Base-by-base conservation (phyloP, 2,329 filamentous ascomycete species). In the Microdochium nivale region DNA sequence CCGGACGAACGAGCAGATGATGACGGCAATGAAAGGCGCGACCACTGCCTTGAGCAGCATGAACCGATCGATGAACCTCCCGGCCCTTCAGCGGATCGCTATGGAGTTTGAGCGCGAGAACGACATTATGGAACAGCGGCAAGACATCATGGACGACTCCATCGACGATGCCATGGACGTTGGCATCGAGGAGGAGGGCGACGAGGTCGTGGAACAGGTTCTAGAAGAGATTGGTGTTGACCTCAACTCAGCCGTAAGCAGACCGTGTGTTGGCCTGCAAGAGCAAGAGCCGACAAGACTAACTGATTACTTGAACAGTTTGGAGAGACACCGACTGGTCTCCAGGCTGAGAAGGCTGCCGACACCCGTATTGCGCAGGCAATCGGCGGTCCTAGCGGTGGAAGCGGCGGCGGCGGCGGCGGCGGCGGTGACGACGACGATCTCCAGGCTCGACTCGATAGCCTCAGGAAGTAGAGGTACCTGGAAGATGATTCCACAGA, bases 91-190 rank as follows among this genome's bases (percentile, higher is more conserved):
- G 68, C 84, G 92, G 53, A 99, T 99, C 65, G 92, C 94, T 21
- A 96, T 96, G 91, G 94, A 99, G 65, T 99, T 99, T 63, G 94
- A 99, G 72, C 86, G 89, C 62, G 94, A 99, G 70, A 99, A 97
- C 71, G 94, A 97, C 64, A 91, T 99, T 53, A 99, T 99, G 94
- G 94, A 99, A 61, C 90, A 97, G 71, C 82, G 94, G 57, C 91
- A 97, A 68, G 94, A 97, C 70, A 96, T 99, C 88, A 97, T 99
- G 94, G 92, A 97, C 65, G 94, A 97, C 69, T 92, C 90, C 21
- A 94, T 99, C 54, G 94, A 99, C 66, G 94, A 99, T 67, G 91
- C 92, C 49, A 96, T 94, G 62, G 94, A 95, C 24, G 76, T 95
- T 35, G 83, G 81, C 16, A 84, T 95, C 55, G 94, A 99, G 64